A percentile compares a stretch with the other conserved stretches of the same genome.
Evolutionary conservation across 1,284 basidiomycete genomes (phyloP).

Genomic region (Tilletia setariae): DNA sequence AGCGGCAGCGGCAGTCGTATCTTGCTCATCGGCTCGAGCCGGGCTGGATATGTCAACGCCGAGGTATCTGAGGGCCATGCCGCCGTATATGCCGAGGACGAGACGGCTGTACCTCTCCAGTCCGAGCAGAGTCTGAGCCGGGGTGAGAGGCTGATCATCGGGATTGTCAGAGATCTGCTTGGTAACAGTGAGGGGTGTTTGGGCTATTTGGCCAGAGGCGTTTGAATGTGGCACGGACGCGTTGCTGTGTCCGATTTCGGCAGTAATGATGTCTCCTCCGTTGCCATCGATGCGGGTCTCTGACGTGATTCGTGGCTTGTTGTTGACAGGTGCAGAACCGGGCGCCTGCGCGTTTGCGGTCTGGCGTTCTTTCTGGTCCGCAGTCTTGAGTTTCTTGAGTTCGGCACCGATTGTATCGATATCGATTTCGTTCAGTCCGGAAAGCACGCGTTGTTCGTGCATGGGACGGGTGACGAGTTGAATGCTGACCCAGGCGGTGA

Average conservation of each 20-base stretch:
- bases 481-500: constrained; percentile 43
- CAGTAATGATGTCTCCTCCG: constrained; percentile 41
- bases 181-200: not conserved
- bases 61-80: constrained; percentile 19
- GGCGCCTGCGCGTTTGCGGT: constrained; percentile 23
- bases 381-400: constrained; percentile 27
- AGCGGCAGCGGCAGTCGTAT: not conserved
- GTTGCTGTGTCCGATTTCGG: constrained; percentile 36
- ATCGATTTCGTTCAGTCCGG: constrained; percentile 32
- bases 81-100: constrained; percentile 46
- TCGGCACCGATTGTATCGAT: constrained; percentile 18
- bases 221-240: not conserved
- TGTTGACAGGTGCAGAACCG: constrained; percentile 11
- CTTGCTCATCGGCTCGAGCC: not conserved
- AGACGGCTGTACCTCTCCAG: constrained; percentile 36
- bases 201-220: no score
- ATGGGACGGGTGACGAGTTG: constrained; percentile 41
- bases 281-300: constrained; percentile 29
- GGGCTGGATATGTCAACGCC: not conserved
- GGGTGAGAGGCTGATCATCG: not conserved
- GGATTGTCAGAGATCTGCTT: not conserved
- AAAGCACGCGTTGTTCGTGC: constrained; percentile 35
- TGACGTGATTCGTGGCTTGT: constrained; percentile 36
- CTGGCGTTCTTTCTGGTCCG: constrained; percentile 19
- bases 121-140: constrained; percentile 1